Percentiles rank a stretch among this genome's conserved stretches.
Evolutionary conservation across 768 basidiomycete species (phyloP).

Genomic region (Tulasnella sp.): DNA sequence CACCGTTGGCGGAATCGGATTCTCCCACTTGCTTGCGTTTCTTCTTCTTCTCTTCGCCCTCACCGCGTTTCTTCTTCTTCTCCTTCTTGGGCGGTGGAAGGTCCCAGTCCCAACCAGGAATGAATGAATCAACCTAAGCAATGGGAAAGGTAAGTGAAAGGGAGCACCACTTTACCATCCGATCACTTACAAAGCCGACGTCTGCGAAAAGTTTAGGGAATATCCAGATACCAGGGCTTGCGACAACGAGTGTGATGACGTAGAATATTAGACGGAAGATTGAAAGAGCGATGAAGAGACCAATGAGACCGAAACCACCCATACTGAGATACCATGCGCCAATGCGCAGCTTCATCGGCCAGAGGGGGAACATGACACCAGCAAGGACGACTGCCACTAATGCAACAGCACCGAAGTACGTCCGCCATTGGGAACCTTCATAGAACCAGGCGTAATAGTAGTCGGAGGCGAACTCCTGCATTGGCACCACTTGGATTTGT

Average conservation of each 20-base stretch:
- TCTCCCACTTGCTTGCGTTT: constrained; percentile 16
- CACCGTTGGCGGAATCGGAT: constrained; percentile 24
- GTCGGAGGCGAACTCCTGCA: constrained; percentile 68
- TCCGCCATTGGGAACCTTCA: constrained; percentile 89
- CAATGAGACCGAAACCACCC: constrained; percentile 80
- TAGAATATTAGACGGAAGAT: constrained; percentile 91
- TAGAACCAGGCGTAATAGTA: constrained; percentile 97
- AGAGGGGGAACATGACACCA: constrained; percentile 98
- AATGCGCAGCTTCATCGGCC: constrained; percentile 88
- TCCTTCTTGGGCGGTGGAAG: constrained; percentile 64
- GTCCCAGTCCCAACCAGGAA: constrained; percentile 97
- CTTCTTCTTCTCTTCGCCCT: constrained; percentile 26
- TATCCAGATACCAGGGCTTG: constrained; percentile 94
- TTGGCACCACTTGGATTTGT: constrained; percentile 65
- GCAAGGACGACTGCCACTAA: constrained; percentile 95
- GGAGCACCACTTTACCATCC: background rate
- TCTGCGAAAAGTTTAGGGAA: constrained; percentile 98
- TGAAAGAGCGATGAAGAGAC: constrained; percentile 84
- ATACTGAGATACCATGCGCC: constrained; percentile 96
- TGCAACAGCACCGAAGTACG: constrained; percentile 80
- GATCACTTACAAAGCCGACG: constrained; percentile 85
- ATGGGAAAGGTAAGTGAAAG: background rate
- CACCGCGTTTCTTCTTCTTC: constrained; percentile 48
- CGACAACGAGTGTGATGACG: constrained; percentile 81
- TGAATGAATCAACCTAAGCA: constrained; percentile 88